Evolutionary conservation across 1,284 basidiomycete genomes (phyloP), one percentile per base, ranked within the genome.

Genomic region (Ustilago cynodontis): DNA sequence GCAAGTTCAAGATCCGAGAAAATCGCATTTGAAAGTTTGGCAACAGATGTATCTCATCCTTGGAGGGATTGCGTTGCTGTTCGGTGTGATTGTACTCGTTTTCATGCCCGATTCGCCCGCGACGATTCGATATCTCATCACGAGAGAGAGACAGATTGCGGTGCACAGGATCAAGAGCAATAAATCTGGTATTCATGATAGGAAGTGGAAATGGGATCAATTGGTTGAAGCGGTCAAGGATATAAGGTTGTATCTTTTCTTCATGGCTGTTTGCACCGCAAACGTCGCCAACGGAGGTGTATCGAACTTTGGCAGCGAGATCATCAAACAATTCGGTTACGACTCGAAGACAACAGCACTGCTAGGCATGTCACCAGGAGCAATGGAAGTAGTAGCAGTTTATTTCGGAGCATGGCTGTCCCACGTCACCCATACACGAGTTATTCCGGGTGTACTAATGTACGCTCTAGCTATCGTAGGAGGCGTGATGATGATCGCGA

Each of bases 131-230:
- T 75, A 77, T 55, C 89, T 87, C 73, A 87, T 87, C 29, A 82
- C 86, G 24, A 87, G 89, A 65, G 89, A 90, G 74, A 86, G 88
- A 33, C 73, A 88, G n/a, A 87, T 90, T 20, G 88, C 90, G 54
- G 88, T 89, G 24, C 88, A 90, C 79, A 87, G 89, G n/a, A 89
- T 90, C 10, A 84, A 89, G 49, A 87, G 88, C 76, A 90, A 90
- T 79, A 82, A 87, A 79, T 87, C 86, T 0, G 89, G 89, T 13
- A 88, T 90, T 33, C 89, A 90, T 81, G 90, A 90, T 81, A 88
- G 86, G 68, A 86, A 87, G 57, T 90, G 89, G 85, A 90, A 90
- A 86, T 82, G 72, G 81, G 85, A 88, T 57, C 88, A 89, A 86
- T 85, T 86, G 41, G 86, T 82, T 50, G 90, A 90, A 76, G 89